Base-by-base conservation (phyloP, 2,329 filamentous ascomycete genomes). In the Emericellopsis cladophorae region DNA sequence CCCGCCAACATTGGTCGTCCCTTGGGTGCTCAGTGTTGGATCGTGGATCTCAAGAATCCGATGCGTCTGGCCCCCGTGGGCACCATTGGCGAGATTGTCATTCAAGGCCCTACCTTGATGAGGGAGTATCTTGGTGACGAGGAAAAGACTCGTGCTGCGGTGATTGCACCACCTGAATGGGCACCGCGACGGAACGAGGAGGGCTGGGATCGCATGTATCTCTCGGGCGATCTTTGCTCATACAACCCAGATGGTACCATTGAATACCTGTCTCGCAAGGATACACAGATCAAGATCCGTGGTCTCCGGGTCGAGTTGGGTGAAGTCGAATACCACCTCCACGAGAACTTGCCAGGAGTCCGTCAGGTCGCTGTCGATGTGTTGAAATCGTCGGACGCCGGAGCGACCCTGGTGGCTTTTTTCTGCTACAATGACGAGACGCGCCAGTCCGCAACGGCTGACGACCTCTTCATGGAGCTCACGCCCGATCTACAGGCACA, bases 211-310 rank as follows among this genome's bases (percentile, higher is more conserved):
- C 31, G 31, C 11, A 32, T 32, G 66, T 70, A 69, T 44, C 61
- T 60, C 36, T 68, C 68, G 1, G 68, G 68, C 8, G 68, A 72
- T 45, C 55, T 72, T 11, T 67, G 54, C 2, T 52, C 53, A 36
- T 68, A 68, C 23, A 52, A 61, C 14, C 49, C 53, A 0, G 59
- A 68, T 38, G 64, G 65, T 1, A 51, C 53, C 6, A 49, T 72
- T 4, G 46, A 60, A 1, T 71, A 64, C 31, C 49, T 72, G 29
- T 72, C 72, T 26, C 62, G 75, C 22, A 72, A 70, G 46, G 37
- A 43, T 22, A 43, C 22, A 12, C 42, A 43, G 26, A 31, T 40
- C 37, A 43, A 43, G 21, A 29, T 43, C 11, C 31, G 42, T 7
- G 42, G 42, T 21, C 23, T 36, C 3, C 42, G 42, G n/a, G 31